Base-by-base conservation (phyloP, 108 stramenopile species). In the Discostella pseudostelligera region DNA sequence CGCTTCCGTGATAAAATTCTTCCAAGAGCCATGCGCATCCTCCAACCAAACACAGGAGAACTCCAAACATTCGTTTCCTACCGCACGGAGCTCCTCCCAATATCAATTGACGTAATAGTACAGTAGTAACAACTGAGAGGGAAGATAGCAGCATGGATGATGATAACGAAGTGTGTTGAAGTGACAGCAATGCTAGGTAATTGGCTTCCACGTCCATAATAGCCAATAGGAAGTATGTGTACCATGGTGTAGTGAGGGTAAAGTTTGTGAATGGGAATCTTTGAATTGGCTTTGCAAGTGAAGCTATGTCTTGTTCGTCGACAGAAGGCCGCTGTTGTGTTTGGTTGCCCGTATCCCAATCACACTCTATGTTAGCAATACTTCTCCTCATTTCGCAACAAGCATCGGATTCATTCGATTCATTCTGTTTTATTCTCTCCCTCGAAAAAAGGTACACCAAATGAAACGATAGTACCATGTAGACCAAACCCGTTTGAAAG, bases 131-230 rank as follows among this genome's bases (percentile, higher is more conserved):
- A 8, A 69, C 58, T 17, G 68, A 69, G 1, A 77, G 68, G 20
- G 76, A 77, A 20, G 76, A 69, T 11, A 77, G 56, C 28, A 77
- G 62, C 76, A 77, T 77, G 12, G 76, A 77, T n/a, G 76, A 77
- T n/a, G 76, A 77, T 22, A 94, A 75, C 17, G 79, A 76, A 10
- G 93, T 93, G 69, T 84, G 87, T 26, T 81, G 75, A 71, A 92
- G 97, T 8, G 93, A 85, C 12, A 90, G 58, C 39, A 93, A 73
- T 3, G 91, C 85, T 25, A 94, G 64, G 26, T 88, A 95, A 63
- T 98, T 99, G 39, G 93, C 98, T 56, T 96, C 84, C 1, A 96
- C 89, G 66, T 98, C 97, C 46, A 95, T 55, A 45, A 97, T 63
- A 7, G 95, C 90, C 3, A 96, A 61, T 9, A 89, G 53, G 21